Base-by-base conservation (phyloP, 225 moss, liverwort and hornwort genomes). In the Pseudisothecium myosuroides region DNA sequence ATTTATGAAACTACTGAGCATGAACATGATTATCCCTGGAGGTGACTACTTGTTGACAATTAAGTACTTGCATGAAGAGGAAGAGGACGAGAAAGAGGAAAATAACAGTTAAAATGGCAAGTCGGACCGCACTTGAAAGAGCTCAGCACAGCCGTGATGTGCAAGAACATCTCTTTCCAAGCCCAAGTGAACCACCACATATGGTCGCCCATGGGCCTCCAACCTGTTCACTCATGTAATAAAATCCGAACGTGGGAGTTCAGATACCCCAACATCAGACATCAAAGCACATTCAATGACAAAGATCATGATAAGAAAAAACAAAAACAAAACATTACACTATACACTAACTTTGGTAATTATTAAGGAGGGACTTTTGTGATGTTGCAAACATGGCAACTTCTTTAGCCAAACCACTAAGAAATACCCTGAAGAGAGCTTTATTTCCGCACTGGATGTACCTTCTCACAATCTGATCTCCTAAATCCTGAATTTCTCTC, bases 101-200 rank as follows among this genome's bases (percentile, higher is more conserved):
- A 66, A 59, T 1, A 52, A 52, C 36, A 45, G 20, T 34, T 6
- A 41, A 32, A 85, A 68, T 37, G n/a, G 81, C 37, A 56, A 88
- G 62, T 31, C 50, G 20, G 61, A 34, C 55, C 72, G 63, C 76
- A 94, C 95, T 87, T 95, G 95, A 84, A 94, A 95, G 68, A 93
- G 92, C 79, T 95, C 94, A 82, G 94, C 95, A 75, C 95, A 95
- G 83, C 95, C 95, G 63, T 95, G 89, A 76, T 85, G 63, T 47
- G 95, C 95, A 62, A 95, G 92, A 36, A 91, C 91, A 74, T 95
- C 91, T 89, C 92, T 94, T 84, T 93, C 92, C 92, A 95, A 90
- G 39, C 95, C 95, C 68, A 94, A 90, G 81, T 94, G 92, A 55
- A 95, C 90, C 62, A 90, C 95, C 90, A 94, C 87, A 80, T 94